phyloP scores from a whole-genome alignment of 2,329 filamentous ascomycete species.

The Paracamarosporium sp. region DNA sequence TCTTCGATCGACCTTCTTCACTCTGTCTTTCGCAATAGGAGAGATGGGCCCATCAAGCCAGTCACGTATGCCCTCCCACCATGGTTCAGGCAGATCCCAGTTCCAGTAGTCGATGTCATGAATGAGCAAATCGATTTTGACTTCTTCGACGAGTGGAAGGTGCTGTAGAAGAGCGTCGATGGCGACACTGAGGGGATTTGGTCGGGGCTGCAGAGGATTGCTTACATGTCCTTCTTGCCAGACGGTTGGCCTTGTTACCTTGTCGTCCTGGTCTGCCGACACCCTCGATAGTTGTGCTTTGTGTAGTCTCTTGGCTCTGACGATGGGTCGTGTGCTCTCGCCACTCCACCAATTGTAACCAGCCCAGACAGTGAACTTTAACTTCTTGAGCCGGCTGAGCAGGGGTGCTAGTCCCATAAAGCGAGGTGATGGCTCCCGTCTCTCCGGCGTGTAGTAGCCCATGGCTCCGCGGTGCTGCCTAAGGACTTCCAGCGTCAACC shows the following conservation, averaged over 20 bases:
- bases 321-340: slow-evolving; percentile 3
- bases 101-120: slow-evolving; percentile 24
- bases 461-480: slow-evolving; percentile 19
- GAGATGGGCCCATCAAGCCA: slow-evolving; percentile 33
- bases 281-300: not conserved
- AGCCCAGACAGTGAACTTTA: slow-evolving; percentile 34
- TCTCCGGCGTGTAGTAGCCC: slow-evolving; percentile 28
- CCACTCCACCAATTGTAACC: slow-evolving; percentile 35
- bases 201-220: slow-evolving; percentile 1
- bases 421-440: slow-evolving; percentile 31
- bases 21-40: not conserved
- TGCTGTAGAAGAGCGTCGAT: slow-evolving; percentile 28
- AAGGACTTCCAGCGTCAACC: slow-evolving; percentile 35
- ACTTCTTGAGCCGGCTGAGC: slow-evolving; percentile 20
- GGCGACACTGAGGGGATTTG: slow-evolving; percentile 26
- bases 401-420: slow-evolving; percentile 33
- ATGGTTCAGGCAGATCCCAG: slow-evolving; percentile 36
- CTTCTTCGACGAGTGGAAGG: slow-evolving; percentile 33
- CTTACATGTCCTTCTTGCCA: not conserved
- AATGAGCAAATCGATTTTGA: slow-evolving; percentile 30
- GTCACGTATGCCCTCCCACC: slow-evolving; percentile 29
- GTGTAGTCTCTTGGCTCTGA: not conserved
- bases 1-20: slow-evolving; percentile 27
- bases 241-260: not conserved
- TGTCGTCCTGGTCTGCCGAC: not conserved